These are phyloP conservation scores for Cadophora malorum DNA, from an alignment of 2,329 filamentous ascomycete genomes.

Conservation along the genomic window DNA sequence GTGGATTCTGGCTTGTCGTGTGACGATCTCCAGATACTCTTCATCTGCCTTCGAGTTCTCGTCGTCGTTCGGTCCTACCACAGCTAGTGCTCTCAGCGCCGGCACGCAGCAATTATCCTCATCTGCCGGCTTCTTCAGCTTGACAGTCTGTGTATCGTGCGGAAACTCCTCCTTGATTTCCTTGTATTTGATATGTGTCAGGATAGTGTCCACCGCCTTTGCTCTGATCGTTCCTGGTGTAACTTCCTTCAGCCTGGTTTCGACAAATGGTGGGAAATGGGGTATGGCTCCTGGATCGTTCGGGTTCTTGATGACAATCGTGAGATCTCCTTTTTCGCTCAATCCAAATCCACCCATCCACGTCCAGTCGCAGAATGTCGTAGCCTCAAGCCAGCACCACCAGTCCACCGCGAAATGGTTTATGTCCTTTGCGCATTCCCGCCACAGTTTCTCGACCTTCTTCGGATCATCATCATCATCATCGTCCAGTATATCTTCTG, in stretches of 20 bases:
- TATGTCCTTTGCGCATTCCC: not conserved
- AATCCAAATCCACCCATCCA: not conserved
- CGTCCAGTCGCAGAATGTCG: not conserved
- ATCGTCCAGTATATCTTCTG: not conserved
- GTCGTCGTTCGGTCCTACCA: not conserved
- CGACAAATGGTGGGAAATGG: not conserved
- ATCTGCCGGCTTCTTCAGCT: not conserved
- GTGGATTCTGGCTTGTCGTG: not conserved
- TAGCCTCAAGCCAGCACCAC: not conserved
- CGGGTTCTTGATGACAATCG: not conserved
- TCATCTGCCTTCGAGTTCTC: not conserved
- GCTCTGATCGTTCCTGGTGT: not conserved
- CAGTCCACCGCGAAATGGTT: not conserved
- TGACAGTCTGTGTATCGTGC: not conserved
- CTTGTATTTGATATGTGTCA: not conserved
- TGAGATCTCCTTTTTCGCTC: not conserved
- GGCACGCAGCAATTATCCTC: slow-evolving; percentile 3
- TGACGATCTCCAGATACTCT: not conserved
- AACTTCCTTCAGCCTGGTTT: not conserved
- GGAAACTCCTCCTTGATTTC: slow-evolving; percentile 2
- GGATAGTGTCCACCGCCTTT: not conserved
- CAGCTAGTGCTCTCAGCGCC: not conserved
- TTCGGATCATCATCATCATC: not conserved
- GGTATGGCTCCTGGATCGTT: not conserved
- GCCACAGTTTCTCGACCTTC: not conserved